A percentile compares a stretch with the other conserved stretches of the same genome.
Conservation (phyloP, 1,139 yeast species). For the Geotrichum cucujoidarum region DNA sequence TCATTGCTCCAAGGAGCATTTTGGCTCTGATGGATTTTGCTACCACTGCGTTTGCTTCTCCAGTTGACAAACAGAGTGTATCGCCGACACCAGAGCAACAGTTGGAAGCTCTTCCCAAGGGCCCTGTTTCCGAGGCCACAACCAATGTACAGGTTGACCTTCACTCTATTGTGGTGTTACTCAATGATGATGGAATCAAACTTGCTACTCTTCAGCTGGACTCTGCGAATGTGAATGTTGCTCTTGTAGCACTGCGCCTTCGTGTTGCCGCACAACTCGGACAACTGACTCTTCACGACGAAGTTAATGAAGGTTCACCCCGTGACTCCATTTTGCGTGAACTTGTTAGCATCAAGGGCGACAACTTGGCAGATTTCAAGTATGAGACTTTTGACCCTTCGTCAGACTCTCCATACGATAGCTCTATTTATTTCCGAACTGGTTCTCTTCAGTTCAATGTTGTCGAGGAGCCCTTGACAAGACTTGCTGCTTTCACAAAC, state of each 20-base stretch:
- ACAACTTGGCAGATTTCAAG: slow-evolving; percentile 71
- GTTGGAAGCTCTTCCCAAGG: slow-evolving; percentile 36
- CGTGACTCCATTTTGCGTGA: slow-evolving; percentile 56
- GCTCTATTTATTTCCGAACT: slow-evolving; percentile 60
- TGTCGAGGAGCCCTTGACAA: slow-evolving; percentile 71
- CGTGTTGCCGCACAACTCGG: slow-evolving; percentile 70
- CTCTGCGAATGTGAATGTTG: slow-evolving; percentile 62
- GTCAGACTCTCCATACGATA: slow-evolving; percentile 40
- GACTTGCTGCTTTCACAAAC: slow-evolving; percentile 60
- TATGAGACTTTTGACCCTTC: slow-evolving; percentile 71
- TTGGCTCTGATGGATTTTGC: slow-evolving; percentile 74
- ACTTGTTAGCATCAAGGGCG: slow-evolving; percentile 73
- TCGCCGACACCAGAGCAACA: slow-evolving; percentile 2
- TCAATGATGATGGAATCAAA: slow-evolving; percentile 79
- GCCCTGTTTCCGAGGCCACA: slow-evolving; percentile 31
- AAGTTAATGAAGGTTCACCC: slow-evolving; percentile 58
- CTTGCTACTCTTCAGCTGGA: slow-evolving; percentile 74
- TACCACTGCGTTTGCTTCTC: slow-evolving; percentile 68
- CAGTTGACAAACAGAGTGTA: slow-evolving; percentile 19
- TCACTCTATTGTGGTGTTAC: slow-evolving; percentile 65
- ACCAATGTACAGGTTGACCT: slow-evolving; percentile 64
- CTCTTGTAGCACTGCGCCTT: slow-evolving; percentile 70
- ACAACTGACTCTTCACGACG: slow-evolving; percentile 73
- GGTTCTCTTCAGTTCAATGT: slow-evolving; percentile 73
- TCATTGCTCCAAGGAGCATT: slow-evolving; percentile 70